These are phyloP conservation scores for Vaccinium darrowii DNA, from an alignment of 148 eudicot species.

Conservation along the genomic window DNA sequence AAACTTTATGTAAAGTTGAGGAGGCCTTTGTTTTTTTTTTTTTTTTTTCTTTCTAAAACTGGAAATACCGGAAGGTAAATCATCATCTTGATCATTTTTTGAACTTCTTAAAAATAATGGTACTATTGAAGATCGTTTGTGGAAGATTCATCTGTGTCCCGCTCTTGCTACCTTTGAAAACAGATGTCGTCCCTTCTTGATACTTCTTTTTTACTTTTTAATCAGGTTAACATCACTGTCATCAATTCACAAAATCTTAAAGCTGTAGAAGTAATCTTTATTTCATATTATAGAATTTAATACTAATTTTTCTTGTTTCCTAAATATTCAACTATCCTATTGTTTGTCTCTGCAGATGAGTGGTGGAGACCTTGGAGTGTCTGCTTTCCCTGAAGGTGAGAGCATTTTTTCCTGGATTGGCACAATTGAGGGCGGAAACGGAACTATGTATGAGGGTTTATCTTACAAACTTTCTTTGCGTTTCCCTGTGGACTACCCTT, in stretches of 20 bases:
- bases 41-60: background rate
- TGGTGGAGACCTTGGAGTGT: constrained; percentile 55
- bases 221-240: background rate
- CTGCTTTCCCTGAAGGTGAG: constrained; percentile 73
- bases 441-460: constrained; percentile 53
- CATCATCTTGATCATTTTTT: background rate
- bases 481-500: constrained; percentile 54
- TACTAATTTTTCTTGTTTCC: too few species aligned
- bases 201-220: background rate
- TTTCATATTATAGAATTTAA: background rate
- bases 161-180: background rate
- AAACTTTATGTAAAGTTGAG: background rate
- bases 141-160: background rate
- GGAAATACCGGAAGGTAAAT: background rate
- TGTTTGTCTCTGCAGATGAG: constrained; percentile 41
- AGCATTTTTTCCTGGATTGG: constrained; percentile 60
- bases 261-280: background rate
- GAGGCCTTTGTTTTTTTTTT: background rate
- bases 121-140: background rate
- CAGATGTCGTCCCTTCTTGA: background rate
- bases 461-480: constrained; percentile 57
- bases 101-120: background rate
- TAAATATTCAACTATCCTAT: background rate
- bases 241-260: background rate
- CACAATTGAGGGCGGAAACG: constrained; percentile 59